A percentile compares a stretch with the other conserved stretches of the same genome.
Evolutionary conservation across 1,284 basidiomycete genomes (phyloP).

Genomic region (Trametes pubescens): DNA sequence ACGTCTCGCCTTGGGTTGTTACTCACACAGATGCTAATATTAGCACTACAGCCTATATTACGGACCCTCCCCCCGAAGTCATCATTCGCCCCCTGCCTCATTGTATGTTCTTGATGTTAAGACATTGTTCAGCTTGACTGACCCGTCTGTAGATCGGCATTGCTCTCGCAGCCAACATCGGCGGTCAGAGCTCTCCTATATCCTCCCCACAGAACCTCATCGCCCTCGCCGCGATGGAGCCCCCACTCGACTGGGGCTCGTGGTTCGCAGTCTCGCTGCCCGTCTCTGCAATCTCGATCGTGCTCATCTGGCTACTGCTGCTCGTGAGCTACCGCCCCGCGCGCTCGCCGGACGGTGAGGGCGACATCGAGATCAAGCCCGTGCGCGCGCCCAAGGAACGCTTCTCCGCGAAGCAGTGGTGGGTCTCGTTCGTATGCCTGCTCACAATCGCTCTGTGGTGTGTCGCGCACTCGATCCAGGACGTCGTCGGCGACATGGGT

Average conservation of each 20-base stretch:
- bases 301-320: slow-evolving; percentile 93
- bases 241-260: slow-evolving; percentile 86
- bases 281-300: slow-evolving; percentile 85
- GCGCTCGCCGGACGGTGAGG: slow-evolving; percentile 76
- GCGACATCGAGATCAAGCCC: slow-evolving; percentile 82
- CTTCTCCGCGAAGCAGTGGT: slow-evolving; percentile 90
- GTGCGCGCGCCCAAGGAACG: slow-evolving; percentile 83
- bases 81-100: slow-evolving; percentile 89
- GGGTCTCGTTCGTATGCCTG: slow-evolving; percentile 88
- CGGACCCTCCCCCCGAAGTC: slow-evolving; percentile 91
- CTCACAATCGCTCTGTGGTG: slow-evolving; percentile 94
- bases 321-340: slow-evolving; percentile 84
- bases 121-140: slow-evolving; percentile 1
- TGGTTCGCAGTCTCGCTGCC: slow-evolving; percentile 98
- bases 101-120: slow-evolving; percentile 61
- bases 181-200: slow-evolving; percentile 94
- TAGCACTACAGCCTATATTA: slow-evolving; percentile 80
- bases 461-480: slow-evolving; percentile 84
- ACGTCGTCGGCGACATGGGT: slow-evolving; percentile 93
- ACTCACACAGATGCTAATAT: not conserved
- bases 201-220: slow-evolving; percentile 99
- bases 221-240: slow-evolving; percentile 89
- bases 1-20: slow-evolving; percentile 37
- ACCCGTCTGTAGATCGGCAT: slow-evolving; percentile 79
- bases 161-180: slow-evolving; percentile 97